A percentile compares a stretch with the other conserved stretches of the same genome.
Conservation (phyloP, 2,329 filamentous ascomycete species). For the Macrophomina pseudophaseolina region DNA sequence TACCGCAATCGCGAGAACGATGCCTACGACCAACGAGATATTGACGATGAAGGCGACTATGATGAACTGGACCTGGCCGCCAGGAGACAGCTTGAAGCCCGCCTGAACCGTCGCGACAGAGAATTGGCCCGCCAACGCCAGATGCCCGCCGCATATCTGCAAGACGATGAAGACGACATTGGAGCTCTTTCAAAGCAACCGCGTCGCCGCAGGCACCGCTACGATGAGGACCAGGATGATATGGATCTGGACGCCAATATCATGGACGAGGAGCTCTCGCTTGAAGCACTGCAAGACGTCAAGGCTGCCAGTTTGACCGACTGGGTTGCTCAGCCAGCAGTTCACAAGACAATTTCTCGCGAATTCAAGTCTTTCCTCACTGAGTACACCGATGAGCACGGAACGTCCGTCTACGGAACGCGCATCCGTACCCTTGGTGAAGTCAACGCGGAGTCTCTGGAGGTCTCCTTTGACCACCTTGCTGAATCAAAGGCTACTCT, state of each 20-base stretch:
- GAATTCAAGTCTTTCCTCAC: conserved; percentile 98
- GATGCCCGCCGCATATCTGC: conserved; percentile 75
- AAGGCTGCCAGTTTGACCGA: conserved; percentile 93
- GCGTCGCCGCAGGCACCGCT: conserved; percentile 82
- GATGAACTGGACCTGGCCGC: conserved; percentile 70
- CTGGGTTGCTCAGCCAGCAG: conserved; percentile 89
- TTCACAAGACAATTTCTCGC: conserved; percentile 89
- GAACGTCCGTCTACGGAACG: conserved; percentile 91
- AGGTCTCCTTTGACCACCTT: conserved; percentile 94
- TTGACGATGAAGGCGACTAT: conserved; percentile 77
- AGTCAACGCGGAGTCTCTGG: conserved; percentile 92
- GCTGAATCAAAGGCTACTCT: conserved; percentile 89
- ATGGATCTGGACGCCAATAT: conserved; percentile 88
- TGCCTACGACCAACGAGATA: conserved; percentile 70
- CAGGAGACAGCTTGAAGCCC: conserved; percentile 72
- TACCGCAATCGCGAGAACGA: conserved; percentile 61
- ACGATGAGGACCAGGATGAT: conserved; percentile 93
- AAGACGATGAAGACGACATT: conserved; percentile 81
- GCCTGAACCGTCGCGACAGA: conserved; percentile 74
- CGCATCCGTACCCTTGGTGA: conserved; percentile 95
- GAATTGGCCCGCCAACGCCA: conserved; percentile 70
- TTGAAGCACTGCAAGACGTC: conserved; percentile 89
- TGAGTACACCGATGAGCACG: conserved; percentile 88
- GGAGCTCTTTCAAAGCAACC: conserved; percentile 86
- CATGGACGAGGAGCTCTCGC: conserved; percentile 92